Percentiles rank a stretch among this genome's conserved stretches.
These are phyloP conservation scores for Buxus sempervirens DNA, from an alignment of 164 flowering plant species.

Conservation along the genomic window DNA sequence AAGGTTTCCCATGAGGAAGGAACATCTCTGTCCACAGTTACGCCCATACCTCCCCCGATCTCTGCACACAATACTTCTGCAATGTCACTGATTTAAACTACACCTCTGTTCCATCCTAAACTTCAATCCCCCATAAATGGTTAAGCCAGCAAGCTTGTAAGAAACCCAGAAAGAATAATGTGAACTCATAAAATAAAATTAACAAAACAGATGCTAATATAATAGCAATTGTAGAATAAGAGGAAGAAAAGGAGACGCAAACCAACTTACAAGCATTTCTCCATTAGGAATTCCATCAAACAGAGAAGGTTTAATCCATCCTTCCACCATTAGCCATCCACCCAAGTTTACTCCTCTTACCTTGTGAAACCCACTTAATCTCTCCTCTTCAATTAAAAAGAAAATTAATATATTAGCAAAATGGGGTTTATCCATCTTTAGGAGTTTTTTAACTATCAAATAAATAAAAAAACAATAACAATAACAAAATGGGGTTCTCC, in stretches of 20 bases:
- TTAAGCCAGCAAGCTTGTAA: neutral
- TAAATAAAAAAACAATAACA: neutral
- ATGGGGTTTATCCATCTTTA: neutral
- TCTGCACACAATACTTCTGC: conserved; percentile 64
- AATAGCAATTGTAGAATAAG: neutral
- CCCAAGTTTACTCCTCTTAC: conserved; percentile 89
- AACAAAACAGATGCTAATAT: neutral
- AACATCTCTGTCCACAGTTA: conserved; percentile 54
- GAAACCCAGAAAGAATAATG: neutral
- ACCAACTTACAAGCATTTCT: conserved; percentile 76
- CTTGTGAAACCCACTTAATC: conserved; percentile 44
- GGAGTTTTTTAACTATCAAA: neutral
- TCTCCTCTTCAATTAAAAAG: conserved; percentile 39
- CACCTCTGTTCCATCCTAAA: conserved; percentile 81
- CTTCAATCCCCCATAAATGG: conserved; percentile 16
- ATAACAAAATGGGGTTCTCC: too few species aligned
- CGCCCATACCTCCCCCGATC: conserved; percentile 66
- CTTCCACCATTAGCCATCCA: conserved; percentile 93
- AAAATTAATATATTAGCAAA: neutral
- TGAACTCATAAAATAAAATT: neutral
- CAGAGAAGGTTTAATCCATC: conserved; percentile 89
- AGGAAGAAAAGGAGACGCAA: neutral
- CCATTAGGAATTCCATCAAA: conserved; percentile 83
- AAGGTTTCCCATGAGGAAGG: conserved; percentile 86
- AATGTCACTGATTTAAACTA: conserved; percentile 60